Evolutionary conservation across 768 basidiomycete species (phyloP), one percentile per base, ranked within the genome.

Genomic region (Podaxis sp.): DNA sequence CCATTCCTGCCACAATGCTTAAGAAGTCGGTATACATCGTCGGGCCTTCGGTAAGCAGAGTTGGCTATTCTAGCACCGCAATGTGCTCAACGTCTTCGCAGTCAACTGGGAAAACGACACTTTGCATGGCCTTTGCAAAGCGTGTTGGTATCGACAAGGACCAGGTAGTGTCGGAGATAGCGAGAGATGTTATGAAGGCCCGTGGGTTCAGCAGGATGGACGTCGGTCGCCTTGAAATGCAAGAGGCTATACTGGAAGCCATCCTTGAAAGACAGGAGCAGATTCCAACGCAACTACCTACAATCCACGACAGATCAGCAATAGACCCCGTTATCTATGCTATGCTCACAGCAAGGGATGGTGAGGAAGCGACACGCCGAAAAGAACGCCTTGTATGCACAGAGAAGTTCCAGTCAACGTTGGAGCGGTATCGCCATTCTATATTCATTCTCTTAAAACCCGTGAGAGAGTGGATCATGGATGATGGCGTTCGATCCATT

Each of bases 101-200:
- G 72, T 87, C 87, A 15, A 85, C 84, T 12, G 88, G 88, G n/a
- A 90, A 90, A 71, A 87, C 88, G 26, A 89, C 87, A 0, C 77
- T 89, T 2, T 88, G 85, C 70, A 71, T 79, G 39, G 84, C 85
- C 1, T 70, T 88, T 0, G 79, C 79, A 0, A 65, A 74, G 51
- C 74, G 75, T 40, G 67, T 87, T 9, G 72, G 73, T 1, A 63
- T 89, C 33, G 58, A 65, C 2, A 67, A 68, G 17, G 61, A 69
- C 33, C 79, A 77, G 33, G 80, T 81, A 61, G 80, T 90, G 62
- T 83, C 76, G 24, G 88, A 90, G 71, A 83, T 87, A 22, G 88
- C 88, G 2, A 77, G 88, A 30, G 70, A 74, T 26, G 80, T 89
- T 44, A 87, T 90, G 81, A 73, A 69, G 57, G 68, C 66, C 7